These are phyloP conservation scores for Termitomyces sp. DNA, from an alignment of 768 basidiomycete genomes.

Conservation along the genomic window DNA sequence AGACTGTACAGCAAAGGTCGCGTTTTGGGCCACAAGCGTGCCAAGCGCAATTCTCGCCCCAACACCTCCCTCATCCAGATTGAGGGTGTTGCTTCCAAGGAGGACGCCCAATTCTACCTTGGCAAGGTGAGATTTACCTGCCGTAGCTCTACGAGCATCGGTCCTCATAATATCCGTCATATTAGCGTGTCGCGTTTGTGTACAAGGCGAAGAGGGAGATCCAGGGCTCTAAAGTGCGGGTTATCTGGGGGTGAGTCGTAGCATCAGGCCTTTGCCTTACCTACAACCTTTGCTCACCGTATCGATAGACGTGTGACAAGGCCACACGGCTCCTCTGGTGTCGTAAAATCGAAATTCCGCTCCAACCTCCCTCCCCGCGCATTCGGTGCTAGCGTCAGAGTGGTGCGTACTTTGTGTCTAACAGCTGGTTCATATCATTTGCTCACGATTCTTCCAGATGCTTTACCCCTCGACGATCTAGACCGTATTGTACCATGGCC, in stretches of 20 bases:
- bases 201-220: slow-evolving; percentile 96
- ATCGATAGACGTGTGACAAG: slow-evolving; percentile 78
- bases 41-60: slow-evolving; percentile 93
- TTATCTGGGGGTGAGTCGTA: slow-evolving; percentile 90
- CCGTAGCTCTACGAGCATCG: not conserved
- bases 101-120: slow-evolving; percentile 97
- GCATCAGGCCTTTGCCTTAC: not conserved
- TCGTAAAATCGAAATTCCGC: slow-evolving; percentile 95
- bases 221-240: slow-evolving; percentile 92
- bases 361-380: slow-evolving; percentile 93
- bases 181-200: slow-evolving; percentile 92
- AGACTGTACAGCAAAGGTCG: slow-evolving; percentile 98
- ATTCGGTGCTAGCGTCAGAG: slow-evolving; percentile 90
- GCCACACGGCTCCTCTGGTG: slow-evolving; percentile 91
- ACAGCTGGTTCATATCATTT: slow-evolving; percentile 5
- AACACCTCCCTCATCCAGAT: slow-evolving; percentile 97
- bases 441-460: slow-evolving; percentile 55
- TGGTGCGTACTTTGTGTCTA: slow-evolving; percentile 54
- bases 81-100: slow-evolving; percentile 91
- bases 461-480: slow-evolving; percentile 87
- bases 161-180: not conserved
- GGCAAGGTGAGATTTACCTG: slow-evolving; percentile 76
- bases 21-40: slow-evolving; percentile 97
- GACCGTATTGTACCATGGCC: slow-evolving; percentile 39
- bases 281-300: not conserved